Evolutionary conservation across 352 stramenopile genomes (phyloP), one percentile per base, ranked within the genome.

Genomic region (Globisporangium viniferum): DNA sequence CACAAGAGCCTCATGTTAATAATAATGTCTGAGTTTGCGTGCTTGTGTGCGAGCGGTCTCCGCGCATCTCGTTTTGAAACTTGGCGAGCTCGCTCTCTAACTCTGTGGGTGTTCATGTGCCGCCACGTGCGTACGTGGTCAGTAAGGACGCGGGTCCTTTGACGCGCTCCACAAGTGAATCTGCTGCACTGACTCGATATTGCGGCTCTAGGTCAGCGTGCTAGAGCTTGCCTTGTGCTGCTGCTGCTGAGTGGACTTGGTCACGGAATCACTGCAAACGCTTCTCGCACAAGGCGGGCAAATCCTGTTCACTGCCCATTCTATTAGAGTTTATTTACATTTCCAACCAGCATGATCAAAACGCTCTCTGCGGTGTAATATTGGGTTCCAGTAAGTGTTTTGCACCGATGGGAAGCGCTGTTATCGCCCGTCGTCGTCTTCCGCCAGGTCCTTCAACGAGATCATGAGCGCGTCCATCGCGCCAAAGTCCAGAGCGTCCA

Each of bases 391-490:
- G 44, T 24, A 24, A 22, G 44, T 51, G 18, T 24, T 24, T 51
- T 24, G 7, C n/a, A n/a, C 6, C 12, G 12, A 14, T 48, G 2
- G 14, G 51, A 51, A 24, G 60, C 63, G 69, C 80, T 55, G 54
- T 77, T 90, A 92, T 92, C 84, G 84, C 20, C 84, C 84, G 59
- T 92, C 84, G 58, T 92, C 84, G 67, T 91, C 84, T 33, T 91
- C 84, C 12, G 70, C 68, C 41, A 92, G 66, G 18, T 71, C 67
- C 55, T 79, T 80, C 35, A 82, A 35, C 35, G 79, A 64, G 20
- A 79, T 29, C 20, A 76, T 70, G 31, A 88, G 64, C n/a, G 70
- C 80, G 58, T 89, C 75, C 33, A 88, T 69, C 27, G 75, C 65
- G 33, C 78, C 73, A 18, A 80, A 68, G 59, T 84, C 67, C 24